Base-by-base conservation (phyloP, 106 monocot species). In the Vanilla planifolia region DNA sequence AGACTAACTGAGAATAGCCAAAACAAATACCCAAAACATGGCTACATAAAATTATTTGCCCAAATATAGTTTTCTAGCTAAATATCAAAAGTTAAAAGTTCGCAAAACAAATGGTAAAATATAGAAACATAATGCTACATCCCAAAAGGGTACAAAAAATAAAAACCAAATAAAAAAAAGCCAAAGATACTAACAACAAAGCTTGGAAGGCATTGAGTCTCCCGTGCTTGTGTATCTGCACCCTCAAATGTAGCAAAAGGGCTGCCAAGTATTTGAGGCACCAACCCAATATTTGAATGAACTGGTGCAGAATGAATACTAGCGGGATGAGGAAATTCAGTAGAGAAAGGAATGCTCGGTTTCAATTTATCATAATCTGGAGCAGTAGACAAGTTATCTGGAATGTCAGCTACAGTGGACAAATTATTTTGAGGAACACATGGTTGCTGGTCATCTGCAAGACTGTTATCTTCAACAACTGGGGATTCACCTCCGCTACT, bases 261-360 rank as follows among this genome's bases (percentile, higher is more conserved):
- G 51, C 60, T 78, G 21, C 84, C 73, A 37, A 81, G 44, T 56
- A 81, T 73, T 34, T 69, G 80, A 22, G 89, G 84, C 4, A 89
- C 51, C 75, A 81, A 50, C 22, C 78, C 75, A 55, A 78, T 75
- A 37, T 71, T 69, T 60, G 88, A 75, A 72, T 83, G 74, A 21
- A 52, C 59, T 47, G 80, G 83, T 68, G 75, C 51, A 48, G 78
- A 78, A 35, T 72, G 77, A 45, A 73, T 59, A 70, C 69, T 64
- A 3, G 85, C 75, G 43, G 50, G 30, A 22, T 81, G 78, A 67
- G 61, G 58, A 19, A 59, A 73, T 47, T 67, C 72, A 33, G 48
- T 34, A 15, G 61, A 27, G 5, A 72, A 65, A 66, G 61, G 57
- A 43, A 65, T 17, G 29, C 62, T 74, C 15, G 63, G 13, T 51